phyloP scores from a whole-genome alignment of 768 basidiomycete species.

The Suillus clintonianus region DNA sequence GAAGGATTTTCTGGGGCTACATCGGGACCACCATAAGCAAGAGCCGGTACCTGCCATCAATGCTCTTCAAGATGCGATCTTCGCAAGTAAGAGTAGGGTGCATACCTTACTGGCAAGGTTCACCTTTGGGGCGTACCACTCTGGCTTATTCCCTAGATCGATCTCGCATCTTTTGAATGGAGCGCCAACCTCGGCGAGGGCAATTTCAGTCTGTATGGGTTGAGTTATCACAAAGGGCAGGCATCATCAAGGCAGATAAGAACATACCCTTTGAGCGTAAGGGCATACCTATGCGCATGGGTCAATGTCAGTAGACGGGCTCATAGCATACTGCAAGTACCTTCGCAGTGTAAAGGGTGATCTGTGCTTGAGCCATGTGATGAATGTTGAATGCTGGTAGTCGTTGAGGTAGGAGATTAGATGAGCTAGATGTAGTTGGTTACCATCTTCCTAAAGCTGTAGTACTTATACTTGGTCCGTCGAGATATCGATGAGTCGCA shows the following conservation, averaged over 20 bases:
- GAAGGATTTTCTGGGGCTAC: slow-evolving; percentile 58
- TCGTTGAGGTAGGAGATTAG: not conserved
- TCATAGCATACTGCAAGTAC: slow-evolving; percentile 21
- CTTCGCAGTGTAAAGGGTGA: slow-evolving; percentile 52
- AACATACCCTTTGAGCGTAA: slow-evolving; percentile 55
- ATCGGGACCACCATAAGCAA: slow-evolving; percentile 62
- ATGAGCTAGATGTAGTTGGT: not conserved
- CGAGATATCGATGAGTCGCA: not conserved
- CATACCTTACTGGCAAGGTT: slow-evolving; percentile 68
- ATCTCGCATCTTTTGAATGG: slow-evolving; percentile 55
- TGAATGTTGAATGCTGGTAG: not conserved
- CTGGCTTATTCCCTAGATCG: slow-evolving; percentile 65
- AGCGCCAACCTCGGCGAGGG: slow-evolving; percentile 54
- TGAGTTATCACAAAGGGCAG: not conserved
- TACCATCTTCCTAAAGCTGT: not conserved
- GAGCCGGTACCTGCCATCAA: slow-evolving; percentile 49
- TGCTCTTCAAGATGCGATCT: not conserved
- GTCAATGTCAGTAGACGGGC: not conserved
- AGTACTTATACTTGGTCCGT: not conserved
- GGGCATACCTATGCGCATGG: slow-evolving; percentile 49
- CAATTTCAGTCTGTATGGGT: slow-evolving; percentile 50
- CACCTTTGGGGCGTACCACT: slow-evolving; percentile 65
- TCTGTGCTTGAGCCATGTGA: slow-evolving; percentile 16
- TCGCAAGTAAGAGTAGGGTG: not conserved
- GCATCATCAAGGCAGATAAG: not conserved